These are phyloP conservation scores for Leccinum subgranulosum DNA, from an alignment of 768 basidiomycete genomes.

Conservation along the genomic window DNA sequence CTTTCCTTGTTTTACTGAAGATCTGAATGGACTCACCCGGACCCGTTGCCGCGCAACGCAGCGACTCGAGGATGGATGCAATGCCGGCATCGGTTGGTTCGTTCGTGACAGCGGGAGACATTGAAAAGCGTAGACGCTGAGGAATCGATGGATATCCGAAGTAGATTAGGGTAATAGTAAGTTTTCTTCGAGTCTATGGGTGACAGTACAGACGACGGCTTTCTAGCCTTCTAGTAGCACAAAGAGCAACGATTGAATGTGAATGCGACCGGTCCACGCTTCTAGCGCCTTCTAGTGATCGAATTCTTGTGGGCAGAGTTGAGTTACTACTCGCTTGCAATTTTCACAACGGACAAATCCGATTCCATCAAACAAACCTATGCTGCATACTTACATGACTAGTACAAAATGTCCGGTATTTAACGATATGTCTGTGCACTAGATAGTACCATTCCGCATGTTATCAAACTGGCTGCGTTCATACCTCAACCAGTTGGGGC, in stretches of 20 bases:
- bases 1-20: neutral
- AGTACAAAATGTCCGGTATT: neutral
- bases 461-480: conserved; percentile 77
- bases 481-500: conserved; percentile 82
- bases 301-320: neutral
- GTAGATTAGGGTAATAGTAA: conserved; percentile 20
- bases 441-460: conserved; percentile 62
- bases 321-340: neutral
- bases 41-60: conserved; percentile 58
- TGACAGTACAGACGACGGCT: conserved; percentile 4
- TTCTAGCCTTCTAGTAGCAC: conserved; percentile 13
- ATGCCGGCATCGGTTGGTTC: conserved; percentile 43
- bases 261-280: neutral
- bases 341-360: neutral
- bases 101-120: conserved; percentile 56
- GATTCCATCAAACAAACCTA: neutral
- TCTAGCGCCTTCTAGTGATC: neutral
- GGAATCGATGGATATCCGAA: conserved; percentile 15
- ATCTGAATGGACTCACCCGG: conserved; percentile 41
- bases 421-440: conserved; percentile 5
- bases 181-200: conserved; percentile 19
- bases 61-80: conserved; percentile 40
- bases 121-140: conserved; percentile 19
- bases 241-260: neutral
- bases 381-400: neutral